Evolutionary conservation across 2,329 filamentous ascomycete species (phyloP), one percentile per base, ranked within the genome.

Genomic region (Talaromyces verruculosus): DNA sequence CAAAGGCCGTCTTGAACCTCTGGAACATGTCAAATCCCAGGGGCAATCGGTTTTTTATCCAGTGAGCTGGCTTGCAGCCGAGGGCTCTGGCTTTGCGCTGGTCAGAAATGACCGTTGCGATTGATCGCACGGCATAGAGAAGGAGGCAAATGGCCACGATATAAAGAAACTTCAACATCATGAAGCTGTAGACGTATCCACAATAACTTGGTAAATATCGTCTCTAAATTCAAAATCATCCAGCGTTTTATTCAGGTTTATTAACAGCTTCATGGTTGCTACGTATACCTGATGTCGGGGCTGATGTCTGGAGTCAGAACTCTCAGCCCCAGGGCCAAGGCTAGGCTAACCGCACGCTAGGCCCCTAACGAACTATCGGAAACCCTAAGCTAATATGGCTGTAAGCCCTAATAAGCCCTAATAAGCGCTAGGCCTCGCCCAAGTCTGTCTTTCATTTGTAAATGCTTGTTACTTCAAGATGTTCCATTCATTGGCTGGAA

Each of bases 41-140:
- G 10, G 59, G 59, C n/a, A 28, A 13, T 8, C 49, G 55, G 64
- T 66, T 58, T 11, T 13, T 17, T 25, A 57, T 63, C 39, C 28
- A 37, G 64, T 15, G 59, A 37, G 49, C 47, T 37, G 37, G 33
- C n/a, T 17, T 35, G 19, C 59, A 62, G 49, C 41, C 17, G 25
- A 63, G 59, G 17, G 64, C 59, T 25, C 61, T 66, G 39, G 49
- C 41, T 35, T 30, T 49, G 10, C 45, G 59, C 28, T 15, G 59
- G 30, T 49, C 45, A 15, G 45, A 49, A 28, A 49, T 15, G 11
- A 49, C 22, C 22, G 22, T 49, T 25, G 45, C 45, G 45, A 49
- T 28, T 28, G 45, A 49, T 28, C 45, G 19, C 4, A 28, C 11
- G 22, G 13, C 45, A 49, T 49, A 49, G 22, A 25, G 22, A 49